Percentiles rank a stretch among this genome's conserved stretches.
phyloP scores from a whole-genome alignment of 2,329 filamentous ascomycete species.

The Penicillium sp. region DNA sequence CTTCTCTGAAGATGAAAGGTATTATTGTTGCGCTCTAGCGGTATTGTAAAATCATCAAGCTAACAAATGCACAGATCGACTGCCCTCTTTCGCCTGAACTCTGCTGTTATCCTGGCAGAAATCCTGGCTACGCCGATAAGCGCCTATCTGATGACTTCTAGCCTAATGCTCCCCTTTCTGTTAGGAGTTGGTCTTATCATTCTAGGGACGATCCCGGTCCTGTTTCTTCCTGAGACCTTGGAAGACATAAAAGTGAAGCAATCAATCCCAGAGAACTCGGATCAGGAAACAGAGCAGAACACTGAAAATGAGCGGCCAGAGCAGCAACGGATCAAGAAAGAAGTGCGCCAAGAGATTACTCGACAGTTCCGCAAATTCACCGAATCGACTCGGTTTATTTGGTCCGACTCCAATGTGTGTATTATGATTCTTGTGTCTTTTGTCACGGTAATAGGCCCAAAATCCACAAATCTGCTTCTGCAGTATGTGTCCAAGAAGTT shows the following conservation, averaged over 20 bases:
- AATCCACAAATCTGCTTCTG: conserved; percentile 26
- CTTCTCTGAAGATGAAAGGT: conserved; percentile 32
- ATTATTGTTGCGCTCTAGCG: conserved; percentile 8
- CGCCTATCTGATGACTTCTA: conserved; percentile 26
- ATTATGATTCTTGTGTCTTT: conserved; percentile 25
- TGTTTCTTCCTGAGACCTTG: conserved; percentile 27
- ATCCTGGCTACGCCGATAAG: conserved; percentile 29
- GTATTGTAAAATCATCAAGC: neutral
- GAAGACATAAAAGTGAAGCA: conserved; percentile 16
- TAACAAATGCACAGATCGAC: conserved; percentile 19
- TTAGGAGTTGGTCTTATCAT: conserved; percentile 15
- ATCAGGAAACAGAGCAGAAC: neutral
- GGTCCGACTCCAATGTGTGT: conserved; percentile 21
- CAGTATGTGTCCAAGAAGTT: conserved; percentile 34
- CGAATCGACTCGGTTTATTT: conserved; percentile 26
- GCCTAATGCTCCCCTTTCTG: conserved; percentile 25
- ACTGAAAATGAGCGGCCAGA: neutral
- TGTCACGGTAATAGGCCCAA: conserved; percentile 23
- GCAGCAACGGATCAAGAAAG: conserved; percentile 6
- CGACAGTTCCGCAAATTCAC: conserved; percentile 19
- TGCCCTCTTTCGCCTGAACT: conserved; percentile 23
- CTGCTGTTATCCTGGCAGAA: conserved; percentile 22
- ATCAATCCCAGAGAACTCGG: neutral
- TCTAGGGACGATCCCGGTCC: conserved; percentile 1
- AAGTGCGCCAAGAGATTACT: conserved; percentile 9